Base-by-base conservation (phyloP, 192 early-diverging fungal genomes). In the Backusella luteola region DNA sequence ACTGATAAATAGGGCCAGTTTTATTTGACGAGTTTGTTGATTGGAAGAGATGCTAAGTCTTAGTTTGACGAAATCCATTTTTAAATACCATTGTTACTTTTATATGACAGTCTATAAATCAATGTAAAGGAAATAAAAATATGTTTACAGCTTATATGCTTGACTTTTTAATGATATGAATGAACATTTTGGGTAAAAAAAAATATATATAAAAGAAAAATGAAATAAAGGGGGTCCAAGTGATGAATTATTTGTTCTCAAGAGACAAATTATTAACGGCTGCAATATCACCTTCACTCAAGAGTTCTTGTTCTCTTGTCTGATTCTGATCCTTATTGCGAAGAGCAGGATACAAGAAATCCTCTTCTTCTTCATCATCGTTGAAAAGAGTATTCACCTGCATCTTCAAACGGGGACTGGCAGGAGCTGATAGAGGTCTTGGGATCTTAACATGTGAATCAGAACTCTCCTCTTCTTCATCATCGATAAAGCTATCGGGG, bases 361-460 rank as follows among this genome's bases (percentile, higher is more conserved):
- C 79, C 3, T 82, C 80, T 15, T 88, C 85, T 15, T 84, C 83
- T 0, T 87, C 86, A 3, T 87, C 84, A 29, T 84, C 78, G 26
- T 79, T 67, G 23, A 69, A 39, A 34, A 67, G 69, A 42, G 19
- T 32, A 66, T 69, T 41, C 67, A 69, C 77, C 73, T 81, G 68
- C 53, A 79, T 73, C 5, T 87, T 82, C 38, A 85, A 86, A 26
- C 88, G 84, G 15, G 96, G 97, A 32, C 91, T 91, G 19, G 93
- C 97, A 14, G 96, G 97, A 9, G 93, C 91, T 3, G 94, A 96
- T 73, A 91, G 84, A 6, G 97, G 96, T 42, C 93, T 93, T 26
- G 96, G 95, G 15, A 97, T 90, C 84, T 96, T 98, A 34, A 84
- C 81, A 39, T 76, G 80, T 12, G 75, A 76, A 63, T 91, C 87